A percentile compares a stretch with the other conserved stretches of the same genome.
Evolutionary conservation across 495 filamentous ascomycete genomes (phyloP).

Genomic region (Podospora conica): DNA sequence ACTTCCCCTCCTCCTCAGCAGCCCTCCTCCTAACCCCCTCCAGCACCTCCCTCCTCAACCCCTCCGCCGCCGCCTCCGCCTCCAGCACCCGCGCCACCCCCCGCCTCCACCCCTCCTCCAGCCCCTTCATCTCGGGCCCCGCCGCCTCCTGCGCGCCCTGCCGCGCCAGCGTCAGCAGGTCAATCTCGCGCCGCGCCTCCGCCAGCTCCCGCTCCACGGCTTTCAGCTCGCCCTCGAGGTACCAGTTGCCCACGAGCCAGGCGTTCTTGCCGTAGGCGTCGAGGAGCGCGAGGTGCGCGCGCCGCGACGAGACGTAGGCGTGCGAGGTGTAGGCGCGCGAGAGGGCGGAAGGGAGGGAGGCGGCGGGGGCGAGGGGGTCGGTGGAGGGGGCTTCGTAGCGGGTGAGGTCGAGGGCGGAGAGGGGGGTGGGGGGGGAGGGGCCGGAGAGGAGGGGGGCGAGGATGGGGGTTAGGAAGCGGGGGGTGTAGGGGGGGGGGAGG

Average conservation of each 20-base stretch:
- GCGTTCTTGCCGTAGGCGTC: conserved; percentile 80
- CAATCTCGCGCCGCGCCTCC: conserved; percentile 55
- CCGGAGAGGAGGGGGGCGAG: conserved; percentile 55
- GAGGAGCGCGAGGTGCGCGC: conserved; percentile 65
- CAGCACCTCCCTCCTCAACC: conserved; percentile 44
- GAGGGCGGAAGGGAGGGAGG: conserved; percentile 22
- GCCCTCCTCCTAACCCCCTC: conserved; percentile 48
- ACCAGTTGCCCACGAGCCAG: conserved; percentile 79
- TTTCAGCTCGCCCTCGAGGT: conserved; percentile 66
- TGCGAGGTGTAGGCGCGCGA: conserved; percentile 55
- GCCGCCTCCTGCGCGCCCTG: conserved; percentile 63
- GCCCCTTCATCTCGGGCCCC: conserved; percentile 56
- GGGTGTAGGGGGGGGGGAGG: conserved; percentile 26
- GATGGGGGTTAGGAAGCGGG: conserved; percentile 50
- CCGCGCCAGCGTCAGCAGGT: conserved; percentile 63
- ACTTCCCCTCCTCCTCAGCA: conserved; percentile 19
- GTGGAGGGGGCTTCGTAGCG: conserved; percentile 72
- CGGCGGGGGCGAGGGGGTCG: conserved; percentile 20
- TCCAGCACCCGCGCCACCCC: conserved; percentile 66
- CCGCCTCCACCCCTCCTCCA: conserved; percentile 70
- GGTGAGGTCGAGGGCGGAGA: conserved; percentile 64
- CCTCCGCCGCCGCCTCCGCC: conserved; percentile 69
- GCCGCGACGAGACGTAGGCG: conserved; percentile 59
- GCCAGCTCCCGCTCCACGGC: conserved; percentile 73
- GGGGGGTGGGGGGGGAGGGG: conserved; percentile 21